Conservation (phyloP, 2,329 filamentous ascomycete species). For the Chaetothyriales sp. region DNA sequence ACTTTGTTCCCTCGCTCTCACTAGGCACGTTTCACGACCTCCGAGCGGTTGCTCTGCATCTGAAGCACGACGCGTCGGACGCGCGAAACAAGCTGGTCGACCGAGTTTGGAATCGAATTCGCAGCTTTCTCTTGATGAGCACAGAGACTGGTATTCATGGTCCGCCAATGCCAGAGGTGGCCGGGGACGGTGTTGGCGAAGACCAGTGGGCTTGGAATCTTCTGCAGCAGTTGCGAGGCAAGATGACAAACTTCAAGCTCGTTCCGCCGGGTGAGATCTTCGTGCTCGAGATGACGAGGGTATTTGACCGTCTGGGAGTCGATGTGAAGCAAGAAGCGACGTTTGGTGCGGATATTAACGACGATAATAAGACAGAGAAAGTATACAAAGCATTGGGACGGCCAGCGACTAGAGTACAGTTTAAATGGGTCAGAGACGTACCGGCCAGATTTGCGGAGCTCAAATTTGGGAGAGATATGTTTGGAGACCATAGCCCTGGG, state of each 20-base stretch:
- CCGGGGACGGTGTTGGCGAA: constrained; percentile 42
- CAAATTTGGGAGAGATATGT: constrained; percentile 57
- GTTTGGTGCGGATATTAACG: constrained; percentile 33
- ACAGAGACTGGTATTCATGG: constrained; percentile 17
- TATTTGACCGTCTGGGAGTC: constrained; percentile 50
- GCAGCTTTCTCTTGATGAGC: constrained; percentile 26
- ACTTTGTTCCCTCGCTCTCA: constrained; percentile 60
- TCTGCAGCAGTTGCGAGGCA: constrained; percentile 50
- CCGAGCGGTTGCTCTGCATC: constrained; percentile 56
- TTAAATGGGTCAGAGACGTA: constrained; percentile 59
- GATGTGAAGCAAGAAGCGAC: constrained; percentile 13
- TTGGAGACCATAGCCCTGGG: constrained; percentile 62
- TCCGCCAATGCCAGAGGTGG: constrained; percentile 30
- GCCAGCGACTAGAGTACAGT: constrained; percentile 53
- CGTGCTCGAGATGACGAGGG: constrained; percentile 52
- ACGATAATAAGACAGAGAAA: constrained; percentile 18
- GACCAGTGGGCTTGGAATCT: constrained; percentile 56
- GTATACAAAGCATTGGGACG: constrained; percentile 37
- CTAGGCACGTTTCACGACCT: constrained; percentile 63
- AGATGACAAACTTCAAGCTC: constrained; percentile 56
- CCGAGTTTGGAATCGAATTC: constrained; percentile 52
- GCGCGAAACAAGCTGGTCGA: constrained; percentile 54
- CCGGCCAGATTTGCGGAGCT: constrained; percentile 58
- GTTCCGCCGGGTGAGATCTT: constrained; percentile 67
- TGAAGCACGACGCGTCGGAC: constrained; percentile 56